Percentiles rank a stretch among this genome's conserved stretches.
Conservation (phyloP, 495 filamentous ascomycete genomes). For the Staphylotrichum longicolle region DNA sequence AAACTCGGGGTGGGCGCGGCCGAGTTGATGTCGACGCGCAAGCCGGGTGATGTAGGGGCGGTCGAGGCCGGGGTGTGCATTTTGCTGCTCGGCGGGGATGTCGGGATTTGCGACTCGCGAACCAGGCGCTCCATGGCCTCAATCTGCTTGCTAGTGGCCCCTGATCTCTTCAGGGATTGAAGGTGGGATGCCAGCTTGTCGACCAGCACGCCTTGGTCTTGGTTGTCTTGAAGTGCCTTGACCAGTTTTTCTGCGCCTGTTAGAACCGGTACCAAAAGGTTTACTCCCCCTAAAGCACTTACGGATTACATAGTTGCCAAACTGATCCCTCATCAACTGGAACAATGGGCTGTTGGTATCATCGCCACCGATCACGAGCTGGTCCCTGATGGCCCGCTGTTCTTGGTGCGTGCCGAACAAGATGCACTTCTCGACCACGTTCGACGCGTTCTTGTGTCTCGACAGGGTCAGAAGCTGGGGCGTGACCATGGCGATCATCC, state of each 20-base stretch:
- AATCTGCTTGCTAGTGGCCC: slow-evolving; percentile 72
- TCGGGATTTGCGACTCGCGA: slow-evolving; percentile 35
- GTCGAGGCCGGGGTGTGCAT: slow-evolving; percentile 25
- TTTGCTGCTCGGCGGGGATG: slow-evolving; percentile 20
- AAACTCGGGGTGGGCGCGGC: slow-evolving; percentile 57
- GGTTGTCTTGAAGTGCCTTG: slow-evolving; percentile 53
- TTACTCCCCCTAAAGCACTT: slow-evolving; percentile 43
- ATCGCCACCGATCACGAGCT: slow-evolving; percentile 57
- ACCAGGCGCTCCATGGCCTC: slow-evolving; percentile 61
- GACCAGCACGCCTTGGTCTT: slow-evolving; percentile 64
- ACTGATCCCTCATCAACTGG: slow-evolving; percentile 83
- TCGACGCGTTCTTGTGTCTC: slow-evolving; percentile 96
- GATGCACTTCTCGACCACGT: slow-evolving; percentile 96
- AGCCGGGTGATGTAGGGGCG: slow-evolving; percentile 34
- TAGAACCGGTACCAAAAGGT: slow-evolving; percentile 25
- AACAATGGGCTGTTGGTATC: slow-evolving; percentile 67
- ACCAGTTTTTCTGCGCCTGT: slow-evolving; percentile 45
- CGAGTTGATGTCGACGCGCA: slow-evolving; percentile 51
- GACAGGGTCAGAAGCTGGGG: slow-evolving; percentile 70
- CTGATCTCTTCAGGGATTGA: slow-evolving; percentile 65
- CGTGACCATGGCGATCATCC: slow-evolving; percentile 71
- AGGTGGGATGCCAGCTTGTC: slow-evolving; percentile 75
- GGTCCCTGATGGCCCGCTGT: slow-evolving; percentile 66
- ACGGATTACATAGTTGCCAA: slow-evolving; percentile 97
- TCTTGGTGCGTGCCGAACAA: slow-evolving; percentile 67